Percentiles rank a stretch among this genome's conserved stretches.
Conservation (phyloP, 345 rosid genomes). For the Theobroma cacao region DNA sequence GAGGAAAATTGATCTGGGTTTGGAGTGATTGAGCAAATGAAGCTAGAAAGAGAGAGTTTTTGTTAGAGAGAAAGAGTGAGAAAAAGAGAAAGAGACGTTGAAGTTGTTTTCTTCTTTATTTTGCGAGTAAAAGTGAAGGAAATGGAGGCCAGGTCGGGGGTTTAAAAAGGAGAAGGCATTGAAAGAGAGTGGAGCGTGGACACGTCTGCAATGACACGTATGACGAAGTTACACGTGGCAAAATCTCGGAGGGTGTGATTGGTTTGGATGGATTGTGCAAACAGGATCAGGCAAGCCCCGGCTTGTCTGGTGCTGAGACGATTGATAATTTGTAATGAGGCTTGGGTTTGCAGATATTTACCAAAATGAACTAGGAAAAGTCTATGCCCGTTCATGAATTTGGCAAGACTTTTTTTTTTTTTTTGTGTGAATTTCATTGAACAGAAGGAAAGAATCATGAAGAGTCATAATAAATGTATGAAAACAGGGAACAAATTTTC, state of each 20-base stretch:
- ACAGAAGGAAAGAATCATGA: not conserved
- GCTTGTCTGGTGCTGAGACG: constrained; percentile 24
- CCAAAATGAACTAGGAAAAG: not conserved
- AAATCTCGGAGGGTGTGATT: constrained; percentile 15
- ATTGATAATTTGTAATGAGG: not conserved
- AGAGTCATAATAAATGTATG: not conserved
- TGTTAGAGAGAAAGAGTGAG: constrained; percentile 4
- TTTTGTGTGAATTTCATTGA: not conserved
- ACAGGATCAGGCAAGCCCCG: not conserved
- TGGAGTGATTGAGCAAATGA: not conserved
- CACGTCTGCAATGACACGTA: constrained; percentile 24
- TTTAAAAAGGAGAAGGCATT: constrained; percentile 9
- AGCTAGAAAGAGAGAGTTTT: not conserved
- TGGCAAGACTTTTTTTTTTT: not conserved
- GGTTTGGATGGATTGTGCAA: constrained; percentile 1
- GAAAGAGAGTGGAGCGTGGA: constrained; percentile 28
- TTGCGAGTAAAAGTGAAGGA: not conserved
- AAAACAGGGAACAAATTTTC: not conserved
- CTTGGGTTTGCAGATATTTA: not conserved
- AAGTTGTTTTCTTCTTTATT: not conserved
- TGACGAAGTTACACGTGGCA: constrained; percentile 30
- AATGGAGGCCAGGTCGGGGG: constrained; percentile 7
- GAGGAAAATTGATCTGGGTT: not conserved
- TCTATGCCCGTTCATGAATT: not conserved
- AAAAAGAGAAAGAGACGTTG: too few species aligned